These are phyloP conservation scores for Penicillium samsonianum DNA, from an alignment of 495 filamentous ascomycete species.

Conservation along the genomic window DNA sequence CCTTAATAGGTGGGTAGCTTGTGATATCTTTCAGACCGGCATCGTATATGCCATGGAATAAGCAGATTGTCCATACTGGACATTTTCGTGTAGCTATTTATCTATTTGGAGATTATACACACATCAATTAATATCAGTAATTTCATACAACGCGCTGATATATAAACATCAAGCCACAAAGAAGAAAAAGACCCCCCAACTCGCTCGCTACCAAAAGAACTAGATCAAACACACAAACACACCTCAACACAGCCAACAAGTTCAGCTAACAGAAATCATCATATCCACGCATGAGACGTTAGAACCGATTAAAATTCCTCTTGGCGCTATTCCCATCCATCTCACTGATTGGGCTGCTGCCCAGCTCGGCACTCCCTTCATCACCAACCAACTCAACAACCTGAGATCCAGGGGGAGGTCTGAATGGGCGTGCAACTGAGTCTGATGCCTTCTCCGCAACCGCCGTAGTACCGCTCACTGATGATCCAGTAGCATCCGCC, in stretches of 20 bases:
- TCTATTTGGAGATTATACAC: neutral
- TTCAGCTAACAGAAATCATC: neutral
- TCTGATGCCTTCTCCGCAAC: neutral
- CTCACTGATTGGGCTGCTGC: slow-evolving; percentile 18
- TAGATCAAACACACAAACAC: neutral
- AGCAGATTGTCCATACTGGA: too few species aligned
- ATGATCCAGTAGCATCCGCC: slow-evolving; percentile 4
- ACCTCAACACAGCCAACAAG: neutral
- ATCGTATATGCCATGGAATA: too few species aligned
- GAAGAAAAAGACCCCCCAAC: neutral
- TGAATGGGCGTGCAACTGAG: neutral
- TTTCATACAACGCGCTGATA: neutral
- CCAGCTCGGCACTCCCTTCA: slow-evolving; percentile 11
- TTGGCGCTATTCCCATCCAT: slow-evolving; percentile 1
- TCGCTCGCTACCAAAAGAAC: neutral
- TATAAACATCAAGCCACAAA: neutral
- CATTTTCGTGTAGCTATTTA: too few species aligned
- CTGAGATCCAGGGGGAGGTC: slow-evolving; percentile 16
- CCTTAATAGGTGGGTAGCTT: too few species aligned
- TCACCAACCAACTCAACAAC: slow-evolving; percentile 16
- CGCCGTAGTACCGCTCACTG: slow-evolving; percentile 1
- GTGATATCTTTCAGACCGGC: too few species aligned
- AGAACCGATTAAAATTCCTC: neutral
- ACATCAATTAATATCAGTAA: neutral
- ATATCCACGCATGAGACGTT: neutral